Conservation (phyloP, 2,329 filamentous ascomycete genomes). For the Cryphonectria nitschkei region DNA sequence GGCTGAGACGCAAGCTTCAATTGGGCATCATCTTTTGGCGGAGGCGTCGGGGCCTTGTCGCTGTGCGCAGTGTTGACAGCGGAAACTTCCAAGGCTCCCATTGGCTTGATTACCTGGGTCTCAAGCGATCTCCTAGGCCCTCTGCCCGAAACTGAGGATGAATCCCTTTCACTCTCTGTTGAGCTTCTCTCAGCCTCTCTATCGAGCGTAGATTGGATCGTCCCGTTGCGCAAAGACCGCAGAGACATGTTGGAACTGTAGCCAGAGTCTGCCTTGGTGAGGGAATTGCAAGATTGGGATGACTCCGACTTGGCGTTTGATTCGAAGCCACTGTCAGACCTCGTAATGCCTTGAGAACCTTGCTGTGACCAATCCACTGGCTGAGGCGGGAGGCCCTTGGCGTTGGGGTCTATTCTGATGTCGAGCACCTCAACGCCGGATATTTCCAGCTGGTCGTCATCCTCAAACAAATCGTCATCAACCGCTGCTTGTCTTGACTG, state of each 20-base stretch:
- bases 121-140: constrained; percentile 18
- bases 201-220: constrained; percentile 37
- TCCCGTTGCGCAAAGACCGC: constrained; percentile 51
- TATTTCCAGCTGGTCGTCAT: constrained; percentile 41
- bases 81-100: not conserved
- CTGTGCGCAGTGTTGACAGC: constrained; percentile 25
- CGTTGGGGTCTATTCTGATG: constrained; percentile 48
- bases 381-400: constrained; percentile 42
- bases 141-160: not conserved
- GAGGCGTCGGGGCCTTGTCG: constrained; percentile 37
- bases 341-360: constrained; percentile 35
- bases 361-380: constrained; percentile 31
- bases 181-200: constrained; percentile 32
- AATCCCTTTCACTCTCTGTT: constrained; percentile 19
- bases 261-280: constrained; percentile 64
- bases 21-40: constrained; percentile 40
- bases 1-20: constrained; percentile 2
- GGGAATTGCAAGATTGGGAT: constrained; percentile 43
- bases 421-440: constrained; percentile 44
- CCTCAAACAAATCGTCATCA: constrained; percentile 53
- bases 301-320: constrained; percentile 49
- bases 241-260: constrained; percentile 65
- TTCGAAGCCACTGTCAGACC: constrained; percentile 55
- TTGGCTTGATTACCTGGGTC: constrained; percentile 28
- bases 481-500: constrained; percentile 53